Base-by-base conservation (phyloP, 2,329 filamentous ascomycete species). In the Drechslera avenae region DNA sequence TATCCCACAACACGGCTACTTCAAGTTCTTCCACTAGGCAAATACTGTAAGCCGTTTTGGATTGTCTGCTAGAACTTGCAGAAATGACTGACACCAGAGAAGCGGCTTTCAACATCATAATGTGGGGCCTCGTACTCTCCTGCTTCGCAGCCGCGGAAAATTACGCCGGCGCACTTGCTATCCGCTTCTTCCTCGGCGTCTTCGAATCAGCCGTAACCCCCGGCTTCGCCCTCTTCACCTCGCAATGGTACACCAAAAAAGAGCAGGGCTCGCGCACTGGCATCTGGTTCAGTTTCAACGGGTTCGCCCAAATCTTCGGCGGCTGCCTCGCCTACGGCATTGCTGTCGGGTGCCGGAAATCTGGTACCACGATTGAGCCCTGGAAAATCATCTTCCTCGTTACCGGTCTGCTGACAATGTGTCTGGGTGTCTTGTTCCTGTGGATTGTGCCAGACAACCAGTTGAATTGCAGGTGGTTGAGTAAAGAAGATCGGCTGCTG, bases 271-370 rank as follows among this genome's bases (percentile, higher is more conserved):
- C 78, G 0, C 76, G 87, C 7, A 83, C 82, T 1, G 82, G 81
- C 3, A 81, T 88, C 47, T 90, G 87, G 87, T 89, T 88, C 72
- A 81, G 76, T 41, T 88, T 86, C 75, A 87, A 86, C 54, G 85
- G 85, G 2, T 81, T 81, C 44, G 85, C 81, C 0, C 84, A 74
- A 67, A 85, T 88, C 13, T 76, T 87, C 30, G 85, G 85, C 6
- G 85, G 85, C 2, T 57, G 84, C 1, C 72, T 87, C 0, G 83
- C 85, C 1, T 88, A 87, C 58, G 85, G 84, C 2, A 86, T 88
- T 34, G 83, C 83, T 0, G 76, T 78, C 12, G 83, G 83, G 0
- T 78, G 79, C 3, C 73, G 76, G 21, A 78, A 78, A 31, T 73
- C 83, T n/a, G 84, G 83, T 2, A 81, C 83, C 0, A 57, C 73